phyloP scores from a whole-genome alignment of 345 rosid species.

The Geranium brycei region DNA sequence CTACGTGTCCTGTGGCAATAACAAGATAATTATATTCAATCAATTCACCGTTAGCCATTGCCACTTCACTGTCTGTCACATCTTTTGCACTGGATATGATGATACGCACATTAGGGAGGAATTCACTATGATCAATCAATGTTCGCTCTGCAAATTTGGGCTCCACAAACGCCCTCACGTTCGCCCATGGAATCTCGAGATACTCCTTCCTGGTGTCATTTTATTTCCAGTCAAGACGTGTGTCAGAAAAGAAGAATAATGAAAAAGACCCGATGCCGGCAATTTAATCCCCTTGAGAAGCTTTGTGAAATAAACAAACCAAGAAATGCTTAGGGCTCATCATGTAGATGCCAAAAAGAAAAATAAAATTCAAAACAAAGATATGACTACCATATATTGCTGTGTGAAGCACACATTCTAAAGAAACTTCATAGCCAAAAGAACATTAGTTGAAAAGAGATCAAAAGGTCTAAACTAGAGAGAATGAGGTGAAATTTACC shows the following conservation, averaged over 20 bases:
- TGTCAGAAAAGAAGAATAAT: too few relatives aligned
- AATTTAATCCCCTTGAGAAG: too few relatives aligned
- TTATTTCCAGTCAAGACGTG: neutral
- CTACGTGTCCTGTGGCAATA: constrained; percentile 65
- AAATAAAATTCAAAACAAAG: neutral
- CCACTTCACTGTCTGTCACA: constrained; percentile 48
- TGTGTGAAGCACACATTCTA: neutral
- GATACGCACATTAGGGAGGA: constrained; percentile 44
- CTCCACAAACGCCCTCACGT: constrained; percentile 73
- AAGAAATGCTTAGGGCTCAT: neutral
- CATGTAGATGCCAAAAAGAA: neutral
- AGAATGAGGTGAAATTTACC: neutral
- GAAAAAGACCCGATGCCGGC: neutral
- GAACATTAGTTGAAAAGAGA: neutral
- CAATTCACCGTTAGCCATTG: constrained; percentile 32
- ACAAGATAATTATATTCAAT: constrained; percentile 67
- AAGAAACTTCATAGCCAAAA: neutral
- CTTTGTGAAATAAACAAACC: too few relatives aligned
- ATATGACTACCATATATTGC: neutral
- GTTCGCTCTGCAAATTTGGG: constrained; percentile 61
- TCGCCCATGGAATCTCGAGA: constrained; percentile 80
- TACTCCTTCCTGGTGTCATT: constrained; percentile 65
- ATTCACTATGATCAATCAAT: constrained; percentile 55
- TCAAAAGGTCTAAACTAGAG: neutral
- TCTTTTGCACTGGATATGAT: constrained; percentile 45